A percentile compares a stretch with the other conserved stretches of the same genome.
phyloP scores from a whole-genome alignment of 2,329 filamentous ascomycete genomes.

The Teratosphaeria gauchensis region DNA sequence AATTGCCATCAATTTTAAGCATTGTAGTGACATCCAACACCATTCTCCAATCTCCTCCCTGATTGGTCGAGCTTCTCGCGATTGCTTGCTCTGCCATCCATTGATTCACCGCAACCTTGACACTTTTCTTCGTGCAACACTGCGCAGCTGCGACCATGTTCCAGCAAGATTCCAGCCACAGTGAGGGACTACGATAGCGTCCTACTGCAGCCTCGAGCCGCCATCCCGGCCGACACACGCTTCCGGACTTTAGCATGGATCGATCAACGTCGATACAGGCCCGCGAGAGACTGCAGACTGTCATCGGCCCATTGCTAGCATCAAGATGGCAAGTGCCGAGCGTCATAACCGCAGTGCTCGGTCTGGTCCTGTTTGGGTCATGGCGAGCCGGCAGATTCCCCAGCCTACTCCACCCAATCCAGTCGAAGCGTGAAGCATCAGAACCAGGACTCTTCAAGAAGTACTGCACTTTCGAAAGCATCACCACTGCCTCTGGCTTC shows the following conservation, averaged over 20 bases:
- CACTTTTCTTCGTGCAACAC: neutral
- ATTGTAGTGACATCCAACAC: neutral
- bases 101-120: neutral
- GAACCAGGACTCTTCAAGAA: constrained; percentile 76
- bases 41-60: neutral
- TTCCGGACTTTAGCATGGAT: neutral
- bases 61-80: neutral
- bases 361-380: neutral
- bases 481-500: constrained; percentile 57
- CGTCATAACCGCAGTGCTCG: neutral
- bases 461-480: constrained; percentile 61
- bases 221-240: neutral
- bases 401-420: neutral
- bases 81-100: neutral
- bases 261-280: neutral
- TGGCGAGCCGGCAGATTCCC: constrained; percentile 2
- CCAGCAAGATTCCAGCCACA: neutral
- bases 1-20: no score
- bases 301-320: neutral
- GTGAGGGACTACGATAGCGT: neutral
- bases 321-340: neutral
- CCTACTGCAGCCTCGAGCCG: neutral
- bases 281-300: neutral
- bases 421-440: constrained; percentile 28
- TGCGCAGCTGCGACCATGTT: neutral